Conservation (phyloP, 2,329 filamentous ascomycete species). For the Trichoderma guizhouense region DNA sequence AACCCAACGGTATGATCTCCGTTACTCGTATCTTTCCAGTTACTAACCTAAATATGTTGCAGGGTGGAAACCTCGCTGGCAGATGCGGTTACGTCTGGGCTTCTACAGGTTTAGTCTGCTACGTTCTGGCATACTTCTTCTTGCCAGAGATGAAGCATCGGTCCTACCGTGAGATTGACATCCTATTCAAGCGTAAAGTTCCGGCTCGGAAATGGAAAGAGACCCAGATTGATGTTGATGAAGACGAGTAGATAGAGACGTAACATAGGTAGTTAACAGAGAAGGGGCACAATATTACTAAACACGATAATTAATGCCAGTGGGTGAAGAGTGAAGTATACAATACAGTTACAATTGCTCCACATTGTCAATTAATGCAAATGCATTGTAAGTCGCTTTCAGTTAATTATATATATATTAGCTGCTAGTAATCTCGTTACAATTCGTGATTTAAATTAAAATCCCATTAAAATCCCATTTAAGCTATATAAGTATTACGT, state of each 20-base stretch:
- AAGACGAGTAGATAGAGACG: background rate
- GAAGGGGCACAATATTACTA: background rate
- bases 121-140: background rate
- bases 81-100: slow-evolving; percentile 1
- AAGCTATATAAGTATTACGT: background rate
- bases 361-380: background rate
- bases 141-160: slow-evolving; percentile 1
- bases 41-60: background rate
- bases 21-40: background rate
- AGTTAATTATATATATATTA: background rate
- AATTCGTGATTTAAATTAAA: background rate
- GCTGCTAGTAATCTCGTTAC: background rate
- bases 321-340: background rate
- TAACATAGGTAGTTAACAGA: background rate
- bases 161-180: slow-evolving; percentile 1
- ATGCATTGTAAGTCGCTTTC: background rate
- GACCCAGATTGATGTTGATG: background rate
- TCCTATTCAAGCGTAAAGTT: background rate
- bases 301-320: background rate
- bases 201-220: background rate
- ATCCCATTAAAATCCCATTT: background rate
- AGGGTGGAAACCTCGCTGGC: slow-evolving; percentile 1
- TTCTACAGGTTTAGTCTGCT: background rate
- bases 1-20: background rate
- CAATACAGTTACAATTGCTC: background rate